Percentiles rank a stretch among this genome's conserved stretches.
Evolutionary conservation across 345 rosid genomes (phyloP).

Genomic region (Bruguiera gymnorhiza): DNA sequence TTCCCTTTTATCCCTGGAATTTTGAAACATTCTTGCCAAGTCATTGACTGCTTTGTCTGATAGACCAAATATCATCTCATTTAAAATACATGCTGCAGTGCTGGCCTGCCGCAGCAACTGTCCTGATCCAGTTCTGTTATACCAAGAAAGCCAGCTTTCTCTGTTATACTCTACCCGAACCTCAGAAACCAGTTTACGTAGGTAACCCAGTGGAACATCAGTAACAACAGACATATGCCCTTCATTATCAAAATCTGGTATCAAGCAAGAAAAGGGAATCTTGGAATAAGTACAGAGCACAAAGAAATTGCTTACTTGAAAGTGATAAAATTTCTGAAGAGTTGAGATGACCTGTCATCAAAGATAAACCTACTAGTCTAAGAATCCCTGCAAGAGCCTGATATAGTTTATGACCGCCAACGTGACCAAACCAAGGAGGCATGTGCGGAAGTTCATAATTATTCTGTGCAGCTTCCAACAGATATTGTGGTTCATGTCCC

Average conservation of each 20-base stretch:
- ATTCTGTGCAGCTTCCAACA: conserved; percentile 28
- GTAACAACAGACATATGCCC: conserved; percentile 59
- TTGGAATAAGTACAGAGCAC: conserved; percentile 24
- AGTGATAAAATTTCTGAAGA: conserved; percentile 26
- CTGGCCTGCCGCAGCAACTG: conserved; percentile 76
- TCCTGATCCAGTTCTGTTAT: conserved; percentile 66
- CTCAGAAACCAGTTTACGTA: conserved; percentile 67
- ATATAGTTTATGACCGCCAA: conserved; percentile 69
- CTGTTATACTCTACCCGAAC: conserved; percentile 56
- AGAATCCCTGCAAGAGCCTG: conserved; percentile 73
- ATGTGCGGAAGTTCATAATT: conserved; percentile 57
- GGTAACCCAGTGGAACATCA: conserved; percentile 69
- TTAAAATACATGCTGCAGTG: conserved; percentile 75
- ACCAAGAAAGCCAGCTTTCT: conserved; percentile 87
- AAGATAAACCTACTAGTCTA: conserved; percentile 84
- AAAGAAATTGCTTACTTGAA: conserved; percentile 14
- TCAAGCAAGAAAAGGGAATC: conserved; percentile 26
- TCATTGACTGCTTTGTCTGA: conserved; percentile 56
- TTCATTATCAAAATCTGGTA: conserved; percentile 54
- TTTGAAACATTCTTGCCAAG: conserved; percentile 52
- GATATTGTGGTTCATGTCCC: conserved; percentile 25
- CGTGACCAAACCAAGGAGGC: conserved; percentile 86
- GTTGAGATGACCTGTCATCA: conserved; percentile 66
- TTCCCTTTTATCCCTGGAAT: conserved; percentile 35
- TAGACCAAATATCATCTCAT: conserved; percentile 86